Evolutionary conservation across 176 grass and related monocot genomes (phyloP), one percentile per base, ranked within the genome.

Genomic region (Avena eriantha): DNA sequence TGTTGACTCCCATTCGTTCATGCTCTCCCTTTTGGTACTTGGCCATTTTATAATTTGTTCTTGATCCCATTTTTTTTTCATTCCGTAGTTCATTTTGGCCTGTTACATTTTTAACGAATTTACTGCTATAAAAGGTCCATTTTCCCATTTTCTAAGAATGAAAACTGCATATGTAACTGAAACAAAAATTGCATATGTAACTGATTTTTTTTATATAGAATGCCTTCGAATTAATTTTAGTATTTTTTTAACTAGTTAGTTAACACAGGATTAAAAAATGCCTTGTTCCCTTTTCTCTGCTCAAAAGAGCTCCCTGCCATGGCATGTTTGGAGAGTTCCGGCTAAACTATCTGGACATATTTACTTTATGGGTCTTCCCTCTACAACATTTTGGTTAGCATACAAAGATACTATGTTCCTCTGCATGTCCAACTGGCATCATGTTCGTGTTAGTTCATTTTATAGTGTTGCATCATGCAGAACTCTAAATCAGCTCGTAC

Each of bases 11-110:
- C 96, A 98, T 83, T 92, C 90, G 39, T 43, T 98, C 50, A 98
- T 98, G 93, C 82, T 98, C 22, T 96, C 96, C 21, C 93, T 98
- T 88, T 79, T 96, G 93, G 97, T 98, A 94, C 12, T 71, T 91
- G 50, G 8, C 2, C 34, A 70, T 77, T 77, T 51, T 54, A 51
- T 39, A 82, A 50, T 50, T 41, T 69, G 0, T 29, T 79, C 10
- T 60, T 75, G 13, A 58, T 81, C 57, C 41, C 41, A 57, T 48
- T 69, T 67, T 17, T 54, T 0, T 68, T 0, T 10, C 45, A 47
- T 57, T 56, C 4, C 4, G 35, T 57, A 78, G 23, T 80, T 48
- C 24, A 31, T 80, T 65, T 68, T 41, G 24, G 46, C 31, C 9
- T 1, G 24, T 18, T 59, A 16, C 11, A 34, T 23, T 86, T 86